These are phyloP conservation scores for Excoecaria cochinchinensis DNA, from an alignment of 345 rosid genomes.

Conservation along the genomic window DNA sequence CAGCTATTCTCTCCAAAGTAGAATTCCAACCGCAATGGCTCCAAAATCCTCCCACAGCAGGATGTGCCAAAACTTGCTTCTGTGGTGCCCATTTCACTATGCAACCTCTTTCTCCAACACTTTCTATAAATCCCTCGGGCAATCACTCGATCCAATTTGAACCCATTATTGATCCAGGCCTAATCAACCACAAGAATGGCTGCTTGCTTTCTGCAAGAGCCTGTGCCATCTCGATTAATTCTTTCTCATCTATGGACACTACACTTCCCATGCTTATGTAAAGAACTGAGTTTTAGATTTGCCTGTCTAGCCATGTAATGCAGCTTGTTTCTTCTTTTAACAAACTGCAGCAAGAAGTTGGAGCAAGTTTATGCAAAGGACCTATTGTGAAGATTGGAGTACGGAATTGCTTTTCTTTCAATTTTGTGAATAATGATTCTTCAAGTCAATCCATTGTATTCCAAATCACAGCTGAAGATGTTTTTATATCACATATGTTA, in stretches of 20 bases:
- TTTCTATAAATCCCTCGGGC: constrained; percentile 16
- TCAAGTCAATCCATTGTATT: constrained; percentile 33
- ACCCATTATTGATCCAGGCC: constrained; percentile 17
- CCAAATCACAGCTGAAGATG: constrained; percentile 23
- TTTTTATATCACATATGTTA: background rate
- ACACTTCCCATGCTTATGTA: constrained; percentile 36
- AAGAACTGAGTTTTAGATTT: constrained; percentile 22
- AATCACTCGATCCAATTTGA: constrained; percentile 5
- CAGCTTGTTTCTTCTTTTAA: constrained; percentile 24
- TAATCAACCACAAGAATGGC: constrained; percentile 37
- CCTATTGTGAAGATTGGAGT: constrained; percentile 6
- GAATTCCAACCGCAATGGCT: constrained; percentile 39
- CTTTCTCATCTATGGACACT: constrained; percentile 23
- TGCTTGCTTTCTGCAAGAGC: constrained; percentile 30
- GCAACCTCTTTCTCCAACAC: constrained; percentile 22
- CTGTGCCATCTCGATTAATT: constrained; percentile 26
- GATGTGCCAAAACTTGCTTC: constrained; percentile 28
- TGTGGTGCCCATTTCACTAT: constrained; percentile 40
- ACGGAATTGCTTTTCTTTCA: background rate
- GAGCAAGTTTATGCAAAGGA: too few species aligned
- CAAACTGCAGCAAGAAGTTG: background rate
- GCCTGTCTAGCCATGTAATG: constrained; percentile 31
- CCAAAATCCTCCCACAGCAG: constrained; percentile 34
- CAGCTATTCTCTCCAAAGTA: constrained; percentile 24
- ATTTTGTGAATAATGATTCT: background rate